phyloP scores from a whole-genome alignment of 2,329 filamentous ascomycete genomes.

The Diaporthe capsici region DNA sequence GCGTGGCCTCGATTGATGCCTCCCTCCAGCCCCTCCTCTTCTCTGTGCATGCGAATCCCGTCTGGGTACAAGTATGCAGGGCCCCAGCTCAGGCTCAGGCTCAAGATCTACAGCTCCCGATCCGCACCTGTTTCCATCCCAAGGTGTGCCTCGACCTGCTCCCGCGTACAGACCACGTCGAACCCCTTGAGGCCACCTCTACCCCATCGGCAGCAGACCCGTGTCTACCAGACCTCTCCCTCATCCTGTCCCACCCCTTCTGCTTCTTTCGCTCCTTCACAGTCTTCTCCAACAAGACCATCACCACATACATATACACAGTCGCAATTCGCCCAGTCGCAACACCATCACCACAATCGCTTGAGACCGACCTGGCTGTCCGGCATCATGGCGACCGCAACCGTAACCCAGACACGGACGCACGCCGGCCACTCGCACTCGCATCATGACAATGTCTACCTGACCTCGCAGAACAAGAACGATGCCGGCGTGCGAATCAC shows the following conservation, averaged over 20 bases:
- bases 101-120: conserved; percentile 12
- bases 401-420: conserved; percentile 50
- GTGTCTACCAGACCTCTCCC: conserved; percentile 50
- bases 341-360: conserved; percentile 23
- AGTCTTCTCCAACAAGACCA: conserved; percentile 40
- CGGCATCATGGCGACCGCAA: conserved; percentile 45
- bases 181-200: conserved; percentile 52
- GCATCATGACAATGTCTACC: conserved; percentile 87
- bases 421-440: conserved; percentile 74
- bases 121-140: conserved; percentile 14
- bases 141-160: conserved; percentile 16
- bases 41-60: conserved; percentile 34
- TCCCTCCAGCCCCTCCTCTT: conserved; percentile 41
- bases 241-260: conserved; percentile 44
- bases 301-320: conserved; percentile 25
- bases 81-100: conserved; percentile 34
- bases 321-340: conserved; percentile 34
- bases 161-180: conserved; percentile 20
- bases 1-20: conserved; percentile 40
- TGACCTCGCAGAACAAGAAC: conserved; percentile 85
- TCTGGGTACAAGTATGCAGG: conserved; percentile 38
- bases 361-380: conserved; percentile 45
- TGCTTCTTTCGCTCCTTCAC: conserved; percentile 38
- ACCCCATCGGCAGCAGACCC: conserved; percentile 46
- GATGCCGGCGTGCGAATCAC: conserved; percentile 97